Evolutionary conservation across 371 early-diverging fungal genomes (phyloP).

Genomic region (Mortierella sp.): DNA sequence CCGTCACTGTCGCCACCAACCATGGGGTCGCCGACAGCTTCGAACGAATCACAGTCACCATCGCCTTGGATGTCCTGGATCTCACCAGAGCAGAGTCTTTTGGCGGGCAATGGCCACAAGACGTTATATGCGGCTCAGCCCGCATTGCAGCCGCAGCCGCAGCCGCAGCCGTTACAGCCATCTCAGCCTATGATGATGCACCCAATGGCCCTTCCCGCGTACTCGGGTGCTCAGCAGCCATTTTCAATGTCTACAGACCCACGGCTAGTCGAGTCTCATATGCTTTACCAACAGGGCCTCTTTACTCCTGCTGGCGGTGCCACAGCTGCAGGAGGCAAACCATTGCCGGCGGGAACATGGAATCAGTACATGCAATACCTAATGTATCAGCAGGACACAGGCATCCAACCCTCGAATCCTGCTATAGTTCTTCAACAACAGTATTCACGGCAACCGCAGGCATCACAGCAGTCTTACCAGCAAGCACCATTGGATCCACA

Average conservation of each 20-base stretch:
- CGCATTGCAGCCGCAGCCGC: not conserved
- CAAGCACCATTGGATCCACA: slow-evolving; percentile 32
- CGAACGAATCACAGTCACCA: slow-evolving; percentile 14
- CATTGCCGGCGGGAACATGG: slow-evolving; percentile 15
- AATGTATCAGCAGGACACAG: slow-evolving; percentile 12
- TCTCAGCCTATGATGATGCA: not conserved
- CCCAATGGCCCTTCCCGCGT: not conserved
- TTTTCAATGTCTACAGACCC: not conserved
- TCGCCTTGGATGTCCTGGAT: slow-evolving; percentile 28
- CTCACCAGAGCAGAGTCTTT: not conserved
- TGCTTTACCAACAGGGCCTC: not conserved
- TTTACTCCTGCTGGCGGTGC: not conserved
- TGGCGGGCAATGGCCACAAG: not conserved
- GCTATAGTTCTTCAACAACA: not conserved
- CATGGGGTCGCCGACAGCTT: slow-evolving; percentile 13
- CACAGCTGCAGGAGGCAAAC: too few relatives aligned
- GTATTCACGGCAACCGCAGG: slow-evolving; percentile 6
- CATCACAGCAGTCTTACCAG: not conserved
- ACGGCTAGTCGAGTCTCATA: slow-evolving; percentile 1
- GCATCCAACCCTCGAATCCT: not conserved
- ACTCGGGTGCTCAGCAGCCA: not conserved
- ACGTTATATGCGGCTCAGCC: not conserved
- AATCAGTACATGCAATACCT: slow-evolving; percentile 36
- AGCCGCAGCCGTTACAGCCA: slow-evolving; percentile 1
- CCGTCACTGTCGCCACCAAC: slow-evolving; percentile 21